These are phyloP conservation scores for Wickerhamiella musiphila DNA, from an alignment of 805 yeast species.

Conservation along the genomic window DNA sequence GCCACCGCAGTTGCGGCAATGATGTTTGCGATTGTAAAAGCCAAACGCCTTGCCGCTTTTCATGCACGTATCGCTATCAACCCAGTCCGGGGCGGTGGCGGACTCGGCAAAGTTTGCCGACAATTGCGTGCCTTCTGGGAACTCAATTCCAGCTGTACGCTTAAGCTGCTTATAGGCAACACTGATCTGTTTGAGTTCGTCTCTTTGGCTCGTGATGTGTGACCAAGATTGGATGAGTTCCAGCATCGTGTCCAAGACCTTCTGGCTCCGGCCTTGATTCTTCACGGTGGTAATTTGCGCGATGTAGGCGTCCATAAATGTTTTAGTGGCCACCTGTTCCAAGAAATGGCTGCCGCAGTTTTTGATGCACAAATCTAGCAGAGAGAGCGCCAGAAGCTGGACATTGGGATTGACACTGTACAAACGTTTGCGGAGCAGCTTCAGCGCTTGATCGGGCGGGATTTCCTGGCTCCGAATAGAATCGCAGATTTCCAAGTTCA, in stretches of 20 bases:
- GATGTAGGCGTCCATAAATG: conserved; percentile 67
- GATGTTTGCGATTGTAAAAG: conserved; percentile 79
- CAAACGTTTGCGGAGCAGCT: conserved; percentile 61
- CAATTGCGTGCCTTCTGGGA: conserved; percentile 31
- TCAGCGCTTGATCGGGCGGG: conserved; percentile 66
- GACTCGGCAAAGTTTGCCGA: conserved; percentile 53
- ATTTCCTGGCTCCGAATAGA: conserved; percentile 65
- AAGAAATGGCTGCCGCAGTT: conserved; percentile 84
- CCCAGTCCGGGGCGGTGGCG: conserved; percentile 94
- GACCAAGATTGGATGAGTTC: conserved; percentile 65
- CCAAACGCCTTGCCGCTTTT: conserved; percentile 69
- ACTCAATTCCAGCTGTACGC: conserved; percentile 37
- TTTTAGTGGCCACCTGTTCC: conserved; percentile 61
- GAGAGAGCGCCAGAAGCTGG: conserved; percentile 54
- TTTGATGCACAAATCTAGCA: conserved; percentile 75
- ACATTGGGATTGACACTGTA: conserved; percentile 63
- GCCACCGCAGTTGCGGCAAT: conserved; percentile 95
- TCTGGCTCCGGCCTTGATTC: conserved; percentile 25
- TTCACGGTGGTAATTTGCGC: conserved; percentile 36
- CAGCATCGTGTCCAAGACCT: conserved; percentile 43
- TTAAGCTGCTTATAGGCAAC: conserved; percentile 42
- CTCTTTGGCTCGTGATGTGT: conserved; percentile 47
- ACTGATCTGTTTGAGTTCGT: conserved; percentile 47
- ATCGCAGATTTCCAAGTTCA: conserved; percentile 76
- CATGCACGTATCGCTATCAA: conserved; percentile 91